phyloP scores from a whole-genome alignment of 352 stramenopile genomes.

The Globisporangium camurandrum region DNA sequence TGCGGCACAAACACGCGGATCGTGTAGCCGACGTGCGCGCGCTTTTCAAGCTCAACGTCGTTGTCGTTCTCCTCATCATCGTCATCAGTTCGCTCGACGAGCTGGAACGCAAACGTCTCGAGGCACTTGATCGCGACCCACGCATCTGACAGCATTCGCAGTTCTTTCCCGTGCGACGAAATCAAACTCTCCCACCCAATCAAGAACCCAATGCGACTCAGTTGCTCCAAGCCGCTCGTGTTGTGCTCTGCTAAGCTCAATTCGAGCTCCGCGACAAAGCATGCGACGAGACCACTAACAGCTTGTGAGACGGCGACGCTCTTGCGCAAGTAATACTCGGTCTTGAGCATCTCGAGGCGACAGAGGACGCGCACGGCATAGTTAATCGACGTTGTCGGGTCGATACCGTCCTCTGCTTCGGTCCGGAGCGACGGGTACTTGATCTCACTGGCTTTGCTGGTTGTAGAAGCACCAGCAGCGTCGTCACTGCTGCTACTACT shows the following conservation, averaged over 20 bases:
- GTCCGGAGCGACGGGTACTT: slow-evolving; percentile 70
- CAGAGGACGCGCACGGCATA: slow-evolving; percentile 59
- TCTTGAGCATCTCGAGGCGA: slow-evolving; percentile 64
- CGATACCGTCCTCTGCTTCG: slow-evolving; percentile 46
- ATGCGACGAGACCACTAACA: slow-evolving; percentile 72
- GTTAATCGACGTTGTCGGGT: slow-evolving; percentile 40
- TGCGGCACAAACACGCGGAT: slow-evolving; percentile 47
- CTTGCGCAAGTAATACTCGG: slow-evolving; percentile 79
- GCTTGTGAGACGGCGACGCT: slow-evolving; percentile 79
- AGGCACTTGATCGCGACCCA: slow-evolving; percentile 86
- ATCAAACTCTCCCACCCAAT: slow-evolving; percentile 94
- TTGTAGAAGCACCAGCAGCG: slow-evolving; percentile 26
- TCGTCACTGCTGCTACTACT: slow-evolving; percentile 9
- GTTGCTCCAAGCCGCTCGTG: slow-evolving; percentile 54
- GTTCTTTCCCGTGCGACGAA: slow-evolving; percentile 92
- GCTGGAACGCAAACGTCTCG: slow-evolving; percentile 78
- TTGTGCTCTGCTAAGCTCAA: slow-evolving; percentile 59
- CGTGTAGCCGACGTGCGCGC: slow-evolving; percentile 56
- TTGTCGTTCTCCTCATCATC: slow-evolving; percentile 31
- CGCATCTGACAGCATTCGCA: slow-evolving; percentile 92
- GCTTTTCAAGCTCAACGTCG: slow-evolving; percentile 56
- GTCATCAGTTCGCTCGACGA: slow-evolving; percentile 33
- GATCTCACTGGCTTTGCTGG: slow-evolving; percentile 14
- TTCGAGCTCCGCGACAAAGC: slow-evolving; percentile 74
- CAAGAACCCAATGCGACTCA: slow-evolving; percentile 73